Evolutionary conservation across 1,139 yeast species (phyloP).

Genomic region (Suhomyces atakaporum): DNA sequence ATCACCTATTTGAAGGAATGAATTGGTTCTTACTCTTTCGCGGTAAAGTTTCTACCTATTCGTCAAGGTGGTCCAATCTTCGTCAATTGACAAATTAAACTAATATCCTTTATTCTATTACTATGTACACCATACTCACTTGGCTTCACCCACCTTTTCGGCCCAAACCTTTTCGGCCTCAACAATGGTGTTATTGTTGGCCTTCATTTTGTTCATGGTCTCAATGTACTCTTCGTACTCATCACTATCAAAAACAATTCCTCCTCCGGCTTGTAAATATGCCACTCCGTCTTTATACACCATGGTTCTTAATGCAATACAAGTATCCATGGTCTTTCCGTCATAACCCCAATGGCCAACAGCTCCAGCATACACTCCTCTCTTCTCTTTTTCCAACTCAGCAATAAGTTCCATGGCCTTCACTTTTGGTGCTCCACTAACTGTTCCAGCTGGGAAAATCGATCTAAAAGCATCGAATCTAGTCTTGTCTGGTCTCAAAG

Average conservation of each 20-base stretch:
- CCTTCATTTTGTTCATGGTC: slow-evolving; percentile 96
- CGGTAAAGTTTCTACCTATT: too few relatives aligned
- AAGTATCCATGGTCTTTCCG: slow-evolving; percentile 90
- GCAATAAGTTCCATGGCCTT: slow-evolving; percentile 94
- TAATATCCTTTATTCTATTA: too few relatives aligned
- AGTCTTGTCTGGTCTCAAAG: slow-evolving; percentile 75
- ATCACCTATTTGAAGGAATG: too few relatives aligned
- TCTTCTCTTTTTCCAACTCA: slow-evolving; percentile 83
- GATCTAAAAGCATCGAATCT: slow-evolving; percentile 97
- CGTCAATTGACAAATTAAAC: too few relatives aligned
- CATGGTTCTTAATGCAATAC: slow-evolving; percentile 97
- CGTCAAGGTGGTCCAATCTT: too few relatives aligned
- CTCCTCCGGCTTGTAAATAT: slow-evolving; percentile 97
- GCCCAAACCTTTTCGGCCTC: slow-evolving; percentile 87
- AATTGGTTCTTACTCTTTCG: too few relatives aligned
- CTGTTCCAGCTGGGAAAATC: slow-evolving; percentile 98
- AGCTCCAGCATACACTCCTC: slow-evolving; percentile 98
- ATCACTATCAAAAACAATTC: slow-evolving; percentile 93
- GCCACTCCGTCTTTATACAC: slow-evolving; percentile 88
- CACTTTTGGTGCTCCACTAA: slow-evolving; percentile 97
- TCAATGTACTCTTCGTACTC: slow-evolving; percentile 94
- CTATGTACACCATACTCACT: background rate
- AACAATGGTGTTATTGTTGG: slow-evolving; percentile 83
- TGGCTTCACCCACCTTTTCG: slow-evolving; percentile 40
- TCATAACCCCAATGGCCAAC: slow-evolving; percentile 99